Evolutionary conservation across 169 alveolate species (phyloP), one percentile per base, ranked within the genome.

Genomic region (Cryptosporidium meleagridis): DNA sequence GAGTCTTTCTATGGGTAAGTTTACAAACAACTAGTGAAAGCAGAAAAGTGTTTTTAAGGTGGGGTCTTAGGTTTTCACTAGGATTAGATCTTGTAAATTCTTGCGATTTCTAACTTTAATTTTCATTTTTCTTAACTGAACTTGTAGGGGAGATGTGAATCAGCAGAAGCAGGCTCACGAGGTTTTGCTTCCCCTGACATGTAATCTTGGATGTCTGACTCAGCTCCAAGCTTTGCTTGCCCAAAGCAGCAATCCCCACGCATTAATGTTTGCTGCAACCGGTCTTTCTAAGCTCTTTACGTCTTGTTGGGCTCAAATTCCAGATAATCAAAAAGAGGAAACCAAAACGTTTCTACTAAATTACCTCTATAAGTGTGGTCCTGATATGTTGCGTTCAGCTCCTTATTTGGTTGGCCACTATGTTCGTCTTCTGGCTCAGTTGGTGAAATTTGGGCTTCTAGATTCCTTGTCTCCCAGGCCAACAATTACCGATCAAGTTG

Each of bases 161-260:
- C 96, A 96, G 70, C 98, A 95, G 80, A 94, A 95, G 51, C 96
- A 95, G 75, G 98, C 98, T 53, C 98, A 96, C 91, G 94, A 95
- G 85, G 97, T 96, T 67, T 94, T 96, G 73, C 94, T 96, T 69
- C 98, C 98, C 39, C 75, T 96, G 73, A 95, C 95, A 61, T 93
- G 95, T 86, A 95, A 95, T 86, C 94, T 93, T 75, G 93, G 92
- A 61, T 94, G 95, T 67, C 92, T 95, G 31, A 92, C 97, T 69
- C 93, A 93, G 70, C 93, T 94, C 21, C 94, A 93, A 69, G 94
- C 95, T 59, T 86, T 95, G 51, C 58, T 95, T 65, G 97, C 97
- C 45, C 94, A 93, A 58, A 94, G 96, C 45, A 91, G 92, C 70
- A 95, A 95, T 85, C 96, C 94, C 33, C 97, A 95, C 71, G 96